A percentile compares a stretch with the other conserved stretches of the same genome.
Evolutionary conservation across 371 early-diverging fungal species (phyloP).

Genomic region (Modicella reniformis): DNA sequence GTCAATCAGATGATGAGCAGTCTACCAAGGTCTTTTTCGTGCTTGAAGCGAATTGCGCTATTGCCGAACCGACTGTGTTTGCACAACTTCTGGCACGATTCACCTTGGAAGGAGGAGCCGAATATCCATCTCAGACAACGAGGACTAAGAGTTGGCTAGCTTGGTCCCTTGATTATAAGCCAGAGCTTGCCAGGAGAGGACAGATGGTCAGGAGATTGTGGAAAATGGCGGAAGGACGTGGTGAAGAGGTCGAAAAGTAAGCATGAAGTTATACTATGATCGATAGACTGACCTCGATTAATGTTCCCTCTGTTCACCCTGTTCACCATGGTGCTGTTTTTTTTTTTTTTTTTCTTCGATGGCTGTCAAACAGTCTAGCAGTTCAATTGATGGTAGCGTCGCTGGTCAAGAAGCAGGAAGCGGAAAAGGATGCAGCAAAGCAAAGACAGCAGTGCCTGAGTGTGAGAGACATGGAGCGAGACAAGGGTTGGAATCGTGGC

Average conservation of each 20-base stretch:
- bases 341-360: neutral
- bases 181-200: slow-evolving; percentile 39
- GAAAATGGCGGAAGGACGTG: slow-evolving; percentile 29
- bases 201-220: slow-evolving; percentile 35
- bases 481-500: neutral
- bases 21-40: slow-evolving; percentile 18
- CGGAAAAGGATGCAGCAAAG: slow-evolving; percentile 15
- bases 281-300: too few species aligned
- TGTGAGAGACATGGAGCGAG: neutral
- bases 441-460: slow-evolving; percentile 6
- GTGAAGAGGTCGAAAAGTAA: slow-evolving; percentile 43
- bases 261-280: neutral
- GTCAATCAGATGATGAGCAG: slow-evolving; percentile 37
- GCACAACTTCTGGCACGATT: slow-evolving; percentile 31
- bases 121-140: slow-evolving; percentile 25
- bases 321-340: too few species aligned
- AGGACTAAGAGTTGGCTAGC: slow-evolving; percentile 35
- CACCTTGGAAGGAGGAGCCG: slow-evolving; percentile 28
- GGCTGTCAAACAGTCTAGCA: slow-evolving; percentile 19
- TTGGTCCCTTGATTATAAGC: slow-evolving; percentile 38
- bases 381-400: slow-evolving; percentile 34
- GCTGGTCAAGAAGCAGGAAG: slow-evolving; percentile 25
- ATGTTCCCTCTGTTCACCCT: too few species aligned
- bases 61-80: slow-evolving; percentile 26
- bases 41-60: slow-evolving; percentile 37